Base-by-base conservation (phyloP, 2,329 filamentous ascomycete species). In the Fusarium incarnatum region DNA sequence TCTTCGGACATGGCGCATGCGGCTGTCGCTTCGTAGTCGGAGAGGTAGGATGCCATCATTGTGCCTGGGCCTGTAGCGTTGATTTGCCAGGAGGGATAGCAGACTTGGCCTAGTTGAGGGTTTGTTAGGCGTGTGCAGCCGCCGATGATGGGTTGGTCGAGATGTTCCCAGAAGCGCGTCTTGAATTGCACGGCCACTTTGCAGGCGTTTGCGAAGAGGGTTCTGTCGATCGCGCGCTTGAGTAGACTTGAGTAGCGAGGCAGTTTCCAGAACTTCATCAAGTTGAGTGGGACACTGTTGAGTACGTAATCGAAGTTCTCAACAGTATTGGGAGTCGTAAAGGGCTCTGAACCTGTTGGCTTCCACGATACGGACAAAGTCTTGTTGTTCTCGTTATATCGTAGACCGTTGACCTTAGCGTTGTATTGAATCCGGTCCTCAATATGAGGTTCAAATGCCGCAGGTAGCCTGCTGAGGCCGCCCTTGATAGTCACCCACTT, bases 151-250 rank as follows among this genome's bases (percentile, higher is more conserved):
- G 85, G 84, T 40, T 80, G 79, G n/a, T 80, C 76, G 49, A 79
- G 79, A 59, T 84, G 81, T 75, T 88, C 85, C 86, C 85, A 88
- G 80, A 87, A 88, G 3, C 91, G 88, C 0, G 89, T 88, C 68
- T 86, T 82, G 81, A 91, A 93, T 7, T 71, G 59, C 9, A 71
- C 40, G 1, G 45, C 68, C 0, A 62, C 53, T 3, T 71, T 87
- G 81, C 83, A 81, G 0, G 78, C 72, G 8, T 64, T 45, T 10
- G 45, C 67, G 48, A 73, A 78, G 55, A 73, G 55, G 2, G 69
- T 73, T 5, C 75, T 67, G 37, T 74, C 67, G 32, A 77, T 77
- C 5, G 71, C 73, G 2, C 76, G 74, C 0, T 62, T 64, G 18
- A 78, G 41, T 8, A 77, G 47, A 23, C 73, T 75, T 16, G 80